Conservation (phyloP, 2,329 filamentous ascomycete genomes). For the Aureobasidium sp. region DNA sequence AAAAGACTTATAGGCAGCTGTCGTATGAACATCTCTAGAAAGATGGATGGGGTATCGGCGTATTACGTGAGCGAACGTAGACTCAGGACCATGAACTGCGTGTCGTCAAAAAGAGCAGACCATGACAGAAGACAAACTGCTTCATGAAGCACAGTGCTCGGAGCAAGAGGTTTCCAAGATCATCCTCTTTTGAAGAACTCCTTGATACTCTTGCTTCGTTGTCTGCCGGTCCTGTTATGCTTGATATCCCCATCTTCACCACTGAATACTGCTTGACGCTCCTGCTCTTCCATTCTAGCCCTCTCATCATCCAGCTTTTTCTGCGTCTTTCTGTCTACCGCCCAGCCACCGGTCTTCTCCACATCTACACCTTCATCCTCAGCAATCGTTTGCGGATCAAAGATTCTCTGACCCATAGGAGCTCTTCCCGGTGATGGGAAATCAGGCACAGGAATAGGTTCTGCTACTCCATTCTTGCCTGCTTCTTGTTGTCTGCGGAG, state of each 20-base stretch:
- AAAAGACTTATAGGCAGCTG: neutral
- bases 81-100: neutral
- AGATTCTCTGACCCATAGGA: slow-evolving; percentile 2
- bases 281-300: neutral
- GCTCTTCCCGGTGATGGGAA: slow-evolving; percentile 2
- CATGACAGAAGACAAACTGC: too few species aligned
- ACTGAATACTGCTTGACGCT: neutral
- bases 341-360: slow-evolving; percentile 8
- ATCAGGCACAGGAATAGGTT: neutral
- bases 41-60: neutral
- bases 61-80: neutral
- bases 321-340: slow-evolving; percentile 4
- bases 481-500: neutral
- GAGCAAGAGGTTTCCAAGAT: neutral
- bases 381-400: slow-evolving; percentile 4
- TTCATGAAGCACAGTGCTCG: too few species aligned
- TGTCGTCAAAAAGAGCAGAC: neutral
- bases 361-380: slow-evolving; percentile 6
- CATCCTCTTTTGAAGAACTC: slow-evolving; percentile 4
- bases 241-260: slow-evolving; percentile 1
- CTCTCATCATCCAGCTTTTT: slow-evolving; percentile 8
- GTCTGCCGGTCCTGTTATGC: neutral
- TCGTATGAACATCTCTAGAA: neutral
- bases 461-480: neutral
- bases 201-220: slow-evolving; percentile 9